Percentiles rank a stretch among this genome's conserved stretches.
phyloP scores from a whole-genome alignment of 1,284 basidiomycete species.

The Cronartium ribicola region DNA sequence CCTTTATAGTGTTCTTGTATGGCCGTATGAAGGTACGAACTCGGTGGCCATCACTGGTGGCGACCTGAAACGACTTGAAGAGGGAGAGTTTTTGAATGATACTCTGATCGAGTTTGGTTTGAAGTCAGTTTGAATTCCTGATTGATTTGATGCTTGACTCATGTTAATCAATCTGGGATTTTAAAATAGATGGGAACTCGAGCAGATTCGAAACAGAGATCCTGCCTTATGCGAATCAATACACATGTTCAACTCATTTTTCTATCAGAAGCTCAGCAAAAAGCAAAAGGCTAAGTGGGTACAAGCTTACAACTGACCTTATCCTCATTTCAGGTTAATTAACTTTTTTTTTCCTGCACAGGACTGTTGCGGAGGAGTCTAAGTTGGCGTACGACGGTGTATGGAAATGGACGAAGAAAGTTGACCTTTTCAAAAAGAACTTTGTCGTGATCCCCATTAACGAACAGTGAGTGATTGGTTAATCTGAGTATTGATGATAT shows the following conservation, averaged over 20 bases:
- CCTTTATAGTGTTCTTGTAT: slow-evolving; percentile 44
- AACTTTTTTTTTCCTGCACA: slow-evolving; percentile 6
- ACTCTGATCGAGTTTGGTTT: slow-evolving; percentile 92
- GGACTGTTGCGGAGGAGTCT: slow-evolving; percentile 41
- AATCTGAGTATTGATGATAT: not conserved
- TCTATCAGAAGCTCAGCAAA: slow-evolving; percentile 84
- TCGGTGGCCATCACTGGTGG: slow-evolving; percentile 53
- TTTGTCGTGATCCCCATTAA: slow-evolving; percentile 95
- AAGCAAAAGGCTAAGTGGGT: slow-evolving; percentile 57
- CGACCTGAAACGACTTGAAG: slow-evolving; percentile 69
- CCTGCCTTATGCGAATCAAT: slow-evolving; percentile 67
- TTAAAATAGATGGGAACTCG: slow-evolving; percentile 55
- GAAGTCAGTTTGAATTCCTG: slow-evolving; percentile 59
- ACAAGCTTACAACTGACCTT: not conserved
- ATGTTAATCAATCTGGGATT: slow-evolving; percentile 62
- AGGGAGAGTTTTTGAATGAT: slow-evolving; percentile 86
- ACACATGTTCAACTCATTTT: slow-evolving; percentile 93
- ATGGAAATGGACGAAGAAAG: slow-evolving; percentile 83
- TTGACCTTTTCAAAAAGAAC: slow-evolving; percentile 73
- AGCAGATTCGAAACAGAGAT: slow-evolving; percentile 51
- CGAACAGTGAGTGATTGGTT: slow-evolving; percentile 66
- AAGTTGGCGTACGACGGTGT: slow-evolving; percentile 71
- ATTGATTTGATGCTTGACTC: slow-evolving; percentile 20
- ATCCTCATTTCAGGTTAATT: slow-evolving; percentile 3
- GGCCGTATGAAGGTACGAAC: slow-evolving; percentile 38